Conservation (phyloP, 768 basidiomycete species). For the Cystobasidium onofrii region DNA sequence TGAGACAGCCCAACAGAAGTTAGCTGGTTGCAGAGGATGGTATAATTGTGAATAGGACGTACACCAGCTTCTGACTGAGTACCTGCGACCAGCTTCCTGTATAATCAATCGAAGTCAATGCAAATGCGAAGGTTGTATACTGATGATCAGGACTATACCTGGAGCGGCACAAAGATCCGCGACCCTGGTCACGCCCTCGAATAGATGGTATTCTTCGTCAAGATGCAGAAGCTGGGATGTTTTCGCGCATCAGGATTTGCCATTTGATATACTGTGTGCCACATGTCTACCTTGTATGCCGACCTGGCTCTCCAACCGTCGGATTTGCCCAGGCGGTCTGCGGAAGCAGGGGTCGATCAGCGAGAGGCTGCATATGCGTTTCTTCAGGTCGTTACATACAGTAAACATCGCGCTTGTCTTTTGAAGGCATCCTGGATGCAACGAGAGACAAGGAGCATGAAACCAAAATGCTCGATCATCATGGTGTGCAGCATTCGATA, state of each 20-base stretch:
- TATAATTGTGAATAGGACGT: neutral
- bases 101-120: neutral
- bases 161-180: conserved; percentile 45
- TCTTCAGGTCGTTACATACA: too few relatives aligned
- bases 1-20: neutral
- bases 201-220: conserved; percentile 43
- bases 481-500: too few relatives aligned
- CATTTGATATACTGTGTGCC: neutral
- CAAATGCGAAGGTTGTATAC: too few relatives aligned
- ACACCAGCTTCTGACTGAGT: conserved; percentile 45
- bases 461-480: too few relatives aligned
- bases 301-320: conserved; percentile 44
- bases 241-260: neutral
- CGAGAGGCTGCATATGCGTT: too few relatives aligned
- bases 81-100: conserved; percentile 49
- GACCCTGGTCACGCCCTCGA: conserved; percentile 40
- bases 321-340: conserved; percentile 29
- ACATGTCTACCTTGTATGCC: conserved; percentile 42
- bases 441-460: neutral
- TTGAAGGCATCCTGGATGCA: conserved; percentile 10
- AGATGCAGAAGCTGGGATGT: conserved; percentile 42
- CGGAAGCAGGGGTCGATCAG: neutral
- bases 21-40: neutral
- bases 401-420: conserved; percentile 34
- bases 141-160: too few relatives aligned